These are phyloP conservation scores for Stevia rebaudiana DNA, from an alignment of 140 eudicot genomes.

Conservation along the genomic window DNA sequence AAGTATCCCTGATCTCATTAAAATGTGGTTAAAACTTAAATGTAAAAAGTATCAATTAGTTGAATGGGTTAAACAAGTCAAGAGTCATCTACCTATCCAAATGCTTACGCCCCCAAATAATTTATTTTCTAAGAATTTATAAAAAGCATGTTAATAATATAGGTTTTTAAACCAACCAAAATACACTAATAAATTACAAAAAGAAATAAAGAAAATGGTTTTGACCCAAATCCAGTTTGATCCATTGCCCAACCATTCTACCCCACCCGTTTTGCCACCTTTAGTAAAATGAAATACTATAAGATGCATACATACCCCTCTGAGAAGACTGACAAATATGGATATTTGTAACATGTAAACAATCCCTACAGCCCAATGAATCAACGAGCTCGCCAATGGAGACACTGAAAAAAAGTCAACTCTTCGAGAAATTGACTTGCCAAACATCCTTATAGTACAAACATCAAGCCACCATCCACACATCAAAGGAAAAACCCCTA, in stretches of 20 bases:
- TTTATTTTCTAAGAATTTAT: neutral
- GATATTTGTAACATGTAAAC: constrained; percentile 82
- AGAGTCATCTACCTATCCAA: neutral
- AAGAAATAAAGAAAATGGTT: neutral
- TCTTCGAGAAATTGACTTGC: constrained; percentile 71
- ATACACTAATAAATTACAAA: neutral
- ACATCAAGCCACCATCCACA: constrained; percentile 99
- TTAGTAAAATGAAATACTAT: neutral
- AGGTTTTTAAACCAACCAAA: neutral
- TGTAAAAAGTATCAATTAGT: neutral
- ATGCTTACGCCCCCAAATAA: neutral
- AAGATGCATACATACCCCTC: constrained; percentile 52
- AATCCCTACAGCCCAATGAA: constrained; percentile 84
- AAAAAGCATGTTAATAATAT: neutral
- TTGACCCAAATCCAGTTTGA: neutral
- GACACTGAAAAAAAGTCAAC: constrained; percentile 76
- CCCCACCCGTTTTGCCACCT: neutral
- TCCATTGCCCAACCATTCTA: neutral
- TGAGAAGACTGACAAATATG: constrained; percentile 83
- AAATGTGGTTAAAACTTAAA: too few relatives aligned
- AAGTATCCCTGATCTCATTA: too few relatives aligned
- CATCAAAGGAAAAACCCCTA: constrained; percentile 93
- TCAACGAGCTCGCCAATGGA: constrained; percentile 78
- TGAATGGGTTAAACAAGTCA: neutral
- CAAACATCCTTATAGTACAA: constrained; percentile 89